phyloP scores from a whole-genome alignment of 2,329 filamentous ascomycete genomes.

The Sarocladium strictum region DNA sequence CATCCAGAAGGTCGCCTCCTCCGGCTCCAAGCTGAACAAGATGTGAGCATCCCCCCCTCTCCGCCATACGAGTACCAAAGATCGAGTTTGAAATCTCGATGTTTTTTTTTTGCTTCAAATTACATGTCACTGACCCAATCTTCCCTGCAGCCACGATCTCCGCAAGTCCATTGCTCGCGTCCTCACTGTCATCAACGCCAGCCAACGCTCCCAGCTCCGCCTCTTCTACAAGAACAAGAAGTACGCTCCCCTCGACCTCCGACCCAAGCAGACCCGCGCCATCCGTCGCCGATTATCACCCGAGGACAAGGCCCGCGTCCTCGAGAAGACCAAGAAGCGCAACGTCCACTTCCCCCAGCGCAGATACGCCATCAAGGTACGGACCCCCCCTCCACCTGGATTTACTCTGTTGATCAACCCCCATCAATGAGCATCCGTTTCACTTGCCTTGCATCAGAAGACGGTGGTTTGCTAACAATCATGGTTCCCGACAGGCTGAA shows the following conservation, averaged over 20 bases:
- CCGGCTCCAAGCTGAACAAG: conserved; percentile 92
- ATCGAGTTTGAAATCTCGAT: background rate
- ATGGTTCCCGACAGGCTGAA: conserved; percentile 16
- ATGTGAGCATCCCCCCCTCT: conserved; percentile 62
- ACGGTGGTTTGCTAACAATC: conserved; percentile 14
- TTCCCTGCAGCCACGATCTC: conserved; percentile 77
- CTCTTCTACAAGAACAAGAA: conserved; percentile 99
- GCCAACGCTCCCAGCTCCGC: conserved; percentile 95
- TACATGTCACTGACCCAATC: conserved; percentile 16
- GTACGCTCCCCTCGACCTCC: conserved; percentile 97
- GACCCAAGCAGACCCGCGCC: conserved; percentile 95
- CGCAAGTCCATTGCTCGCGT: conserved; percentile 99
- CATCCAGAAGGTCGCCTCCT: conserved; percentile 97
- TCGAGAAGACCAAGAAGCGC: conserved; percentile 97
- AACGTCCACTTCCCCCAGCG: conserved; percentile 93
- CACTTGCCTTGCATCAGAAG: background rate
- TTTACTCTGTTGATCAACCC: no score
- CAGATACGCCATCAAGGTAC: conserved; percentile 98
- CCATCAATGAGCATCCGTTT: no score
- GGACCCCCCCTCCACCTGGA: conserved; percentile 11
- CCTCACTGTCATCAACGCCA: conserved; percentile 99
- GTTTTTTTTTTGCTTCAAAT: background rate
- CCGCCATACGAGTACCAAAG: background rate
- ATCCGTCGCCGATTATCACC: conserved; percentile 92
- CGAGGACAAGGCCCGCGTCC: conserved; percentile 77